Evolutionary conservation across 2,329 filamentous ascomycete species (phyloP), one percentile per base, ranked within the genome.

Genomic region (Nemania sp.): DNA sequence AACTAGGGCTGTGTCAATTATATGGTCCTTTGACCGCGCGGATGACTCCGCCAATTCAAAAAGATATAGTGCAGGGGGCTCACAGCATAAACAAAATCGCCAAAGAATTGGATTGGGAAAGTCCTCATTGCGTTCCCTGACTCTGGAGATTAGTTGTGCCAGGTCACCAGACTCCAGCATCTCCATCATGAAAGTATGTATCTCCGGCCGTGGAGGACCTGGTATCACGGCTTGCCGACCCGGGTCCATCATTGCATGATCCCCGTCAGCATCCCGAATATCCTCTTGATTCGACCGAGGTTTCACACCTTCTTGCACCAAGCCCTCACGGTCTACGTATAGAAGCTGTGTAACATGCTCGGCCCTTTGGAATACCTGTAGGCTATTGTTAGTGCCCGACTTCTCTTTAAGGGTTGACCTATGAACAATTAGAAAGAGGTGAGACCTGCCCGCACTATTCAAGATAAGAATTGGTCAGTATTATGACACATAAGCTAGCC

Each of bases 11-110:
- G 15, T 5, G 24, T 59, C 47, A 66, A 35, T 24, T 2, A 11
- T 24, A 5, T 5, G 6, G 24, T 22, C 3, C 2, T 20, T 29
- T 20, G 5, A 8, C 10, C 5, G 22, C 7, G 51, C 2, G 6
- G 5, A 20, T 5, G 13, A 38, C 10, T 24, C 8, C 1, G 4
- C 4, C 7, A 22, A 8, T n/a, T 15, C 2, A 5, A 20, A 15
- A 54, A 35, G 24, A 24, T n/a, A 10, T 8, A 41, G 18, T 10
- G 13, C 47, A 10, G 2, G 10, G 18, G 41, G 64, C 72, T 60
- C 67, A 72, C 70, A 35, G 38, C 72, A 73, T 22, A 69, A 29
- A 35, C 71, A 64, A n/a, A 73, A 68, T 2, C 64, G 58, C 67
- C 69, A 67, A 26, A 73, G 61, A 24, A 71, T n/a, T 2, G 32